A percentile compares a stretch with the other conserved stretches of the same genome.
phyloP scores from a whole-genome alignment of 2,329 filamentous ascomycete genomes.

The Exophiala sp. region DNA sequence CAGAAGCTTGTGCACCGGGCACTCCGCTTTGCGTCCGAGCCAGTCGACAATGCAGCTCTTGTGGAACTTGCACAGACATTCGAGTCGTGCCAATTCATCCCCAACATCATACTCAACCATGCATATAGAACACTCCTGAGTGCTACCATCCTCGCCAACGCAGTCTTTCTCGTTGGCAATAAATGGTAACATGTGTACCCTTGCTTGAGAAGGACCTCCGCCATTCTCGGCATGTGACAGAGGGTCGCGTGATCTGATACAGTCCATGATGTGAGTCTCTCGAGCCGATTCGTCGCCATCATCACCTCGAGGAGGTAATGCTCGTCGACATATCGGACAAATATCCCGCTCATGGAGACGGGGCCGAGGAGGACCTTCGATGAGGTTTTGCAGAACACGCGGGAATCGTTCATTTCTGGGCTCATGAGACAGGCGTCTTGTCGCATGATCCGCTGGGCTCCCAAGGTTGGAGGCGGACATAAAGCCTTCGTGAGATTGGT shows the following conservation, averaged over 20 bases:
- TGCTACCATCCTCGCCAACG: conserved; percentile 49
- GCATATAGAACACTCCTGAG: conserved; percentile 61
- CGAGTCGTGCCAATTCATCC: conserved; percentile 56
- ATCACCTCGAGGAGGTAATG: conserved; percentile 37
- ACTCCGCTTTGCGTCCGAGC: conserved; percentile 58
- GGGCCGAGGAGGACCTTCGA: conserved; percentile 23
- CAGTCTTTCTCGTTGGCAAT: conserved; percentile 63
- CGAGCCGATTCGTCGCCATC: conserved; percentile 40
- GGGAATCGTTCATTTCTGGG: conserved; percentile 12
- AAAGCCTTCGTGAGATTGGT: conserved; percentile 15
- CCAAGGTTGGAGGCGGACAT: conserved; percentile 7
- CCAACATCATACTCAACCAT: conserved; percentile 63
- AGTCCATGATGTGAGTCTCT: conserved; percentile 45
- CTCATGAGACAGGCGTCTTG: conserved; percentile 1
- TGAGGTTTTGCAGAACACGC: conserved; percentile 11
- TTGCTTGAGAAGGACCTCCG: conserved; percentile 26
- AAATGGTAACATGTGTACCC: conserved; percentile 45
- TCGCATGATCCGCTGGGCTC: conserved; percentile 12
- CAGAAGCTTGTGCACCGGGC: conserved; percentile 56
- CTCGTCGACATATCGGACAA: conserved; percentile 45
- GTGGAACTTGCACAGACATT: conserved; percentile 64
- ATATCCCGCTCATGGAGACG: conserved; percentile 41
- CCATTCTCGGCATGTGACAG: conserved; percentile 17
- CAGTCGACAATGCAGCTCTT: conserved; percentile 58
- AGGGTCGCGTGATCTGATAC: conserved; percentile 31